Evolutionary conservation across 2,329 filamentous ascomycete genomes (phyloP).

Genomic region (Aurifilum marmelostoma): DNA sequence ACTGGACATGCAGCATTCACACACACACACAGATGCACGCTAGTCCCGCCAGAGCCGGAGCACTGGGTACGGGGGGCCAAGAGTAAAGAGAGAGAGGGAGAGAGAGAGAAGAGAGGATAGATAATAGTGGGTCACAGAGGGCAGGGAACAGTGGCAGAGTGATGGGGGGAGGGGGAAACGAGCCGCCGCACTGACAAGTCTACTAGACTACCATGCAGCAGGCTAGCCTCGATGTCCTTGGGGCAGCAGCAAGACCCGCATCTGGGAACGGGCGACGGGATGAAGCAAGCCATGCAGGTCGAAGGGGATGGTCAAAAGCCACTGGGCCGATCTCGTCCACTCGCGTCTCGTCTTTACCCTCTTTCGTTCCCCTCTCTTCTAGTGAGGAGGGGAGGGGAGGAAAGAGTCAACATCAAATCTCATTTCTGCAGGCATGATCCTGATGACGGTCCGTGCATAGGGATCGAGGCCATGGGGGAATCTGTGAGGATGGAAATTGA

Average conservation of each 20-base stretch:
- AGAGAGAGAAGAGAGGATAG: neutral
- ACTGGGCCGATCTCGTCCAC: neutral
- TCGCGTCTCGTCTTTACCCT: neutral
- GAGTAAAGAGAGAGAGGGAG: neutral
- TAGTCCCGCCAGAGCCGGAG: conserved; percentile 24
- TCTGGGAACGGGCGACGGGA: conserved; percentile 9
- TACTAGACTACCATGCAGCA: neutral
- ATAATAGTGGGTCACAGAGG: too few relatives aligned
- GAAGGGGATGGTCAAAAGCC: neutral
- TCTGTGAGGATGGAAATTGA: neutral
- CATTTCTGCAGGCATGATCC: conserved; percentile 25
- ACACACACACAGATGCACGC: neutral
- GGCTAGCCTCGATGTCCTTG: conserved; percentile 1
- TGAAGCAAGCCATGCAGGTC: neutral
- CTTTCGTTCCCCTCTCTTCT: neutral
- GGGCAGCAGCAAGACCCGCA: conserved; percentile 3
- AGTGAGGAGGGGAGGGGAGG: too few relatives aligned
- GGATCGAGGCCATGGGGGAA: conserved; percentile 14
- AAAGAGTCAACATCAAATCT: conserved; percentile 14
- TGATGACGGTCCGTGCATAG: conserved; percentile 16
- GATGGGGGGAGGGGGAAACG: too few relatives aligned
- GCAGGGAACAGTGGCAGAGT: too few relatives aligned
- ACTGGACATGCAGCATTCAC: conserved; percentile 13
- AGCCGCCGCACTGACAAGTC: conserved; percentile 16
- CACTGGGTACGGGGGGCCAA: conserved; percentile 8